Evolutionary conservation across 768 basidiomycete species (phyloP).

Genomic region (Symmetrospora coprosmae): DNA sequence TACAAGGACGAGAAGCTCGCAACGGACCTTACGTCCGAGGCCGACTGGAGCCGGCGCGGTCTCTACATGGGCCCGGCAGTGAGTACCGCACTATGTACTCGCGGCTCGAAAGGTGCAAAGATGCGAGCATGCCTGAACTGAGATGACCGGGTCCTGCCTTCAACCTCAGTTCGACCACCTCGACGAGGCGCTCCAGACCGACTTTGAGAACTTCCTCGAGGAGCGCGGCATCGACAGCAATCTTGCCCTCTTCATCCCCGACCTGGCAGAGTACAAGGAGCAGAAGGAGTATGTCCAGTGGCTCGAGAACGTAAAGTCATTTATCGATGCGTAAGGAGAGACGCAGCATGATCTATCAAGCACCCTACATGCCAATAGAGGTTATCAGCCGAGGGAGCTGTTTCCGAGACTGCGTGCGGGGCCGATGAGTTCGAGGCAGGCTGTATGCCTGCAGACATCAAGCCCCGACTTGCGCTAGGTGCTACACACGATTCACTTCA

Average conservation of each 20-base stretch:
- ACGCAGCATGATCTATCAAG: too few relatives aligned
- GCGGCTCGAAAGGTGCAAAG: not conserved
- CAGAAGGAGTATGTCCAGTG: conserved; percentile 92
- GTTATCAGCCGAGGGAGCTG: too few relatives aligned
- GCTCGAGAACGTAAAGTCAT: conserved; percentile 66
- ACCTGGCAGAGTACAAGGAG: conserved; percentile 79
- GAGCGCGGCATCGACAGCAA: conserved; percentile 77
- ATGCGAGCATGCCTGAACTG: not conserved
- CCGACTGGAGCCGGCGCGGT: conserved; percentile 84
- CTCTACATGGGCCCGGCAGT: conserved; percentile 85
- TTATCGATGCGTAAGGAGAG: conserved; percentile 47
- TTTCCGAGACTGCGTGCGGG: too few relatives aligned
- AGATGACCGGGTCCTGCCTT: too few relatives aligned
- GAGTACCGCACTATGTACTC: conserved; percentile 25
- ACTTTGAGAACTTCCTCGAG: conserved; percentile 74
- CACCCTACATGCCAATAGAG: too few relatives aligned
- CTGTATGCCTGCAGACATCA: too few relatives aligned
- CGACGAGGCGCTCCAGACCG: conserved; percentile 71
- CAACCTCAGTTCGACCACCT: conserved; percentile 65
- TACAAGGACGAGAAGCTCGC: conserved; percentile 61
- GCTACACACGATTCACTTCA: not conserved
- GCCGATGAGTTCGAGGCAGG: too few relatives aligned
- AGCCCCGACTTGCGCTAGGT: not conserved
- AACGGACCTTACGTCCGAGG: conserved; percentile 65
- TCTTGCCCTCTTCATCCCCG: conserved; percentile 68